phyloP scores from a whole-genome alignment of 2,329 filamentous ascomycete species.

The Samsoniella hepiali region DNA sequence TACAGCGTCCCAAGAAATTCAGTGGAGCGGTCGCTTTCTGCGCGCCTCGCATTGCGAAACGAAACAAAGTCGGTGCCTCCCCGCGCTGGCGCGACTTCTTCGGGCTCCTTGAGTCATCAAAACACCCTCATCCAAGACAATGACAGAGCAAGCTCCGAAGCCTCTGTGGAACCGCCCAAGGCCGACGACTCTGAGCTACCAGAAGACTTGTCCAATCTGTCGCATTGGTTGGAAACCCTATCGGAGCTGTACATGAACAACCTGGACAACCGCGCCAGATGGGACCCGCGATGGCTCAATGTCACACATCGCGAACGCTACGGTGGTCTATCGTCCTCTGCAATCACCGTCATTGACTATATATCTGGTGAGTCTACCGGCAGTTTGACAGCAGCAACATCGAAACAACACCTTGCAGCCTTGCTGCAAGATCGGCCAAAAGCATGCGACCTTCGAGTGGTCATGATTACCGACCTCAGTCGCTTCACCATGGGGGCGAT shows the following conservation, averaged over 20 bases:
- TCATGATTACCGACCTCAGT: constrained; percentile 30
- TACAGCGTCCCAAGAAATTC: constrained; percentile 27
- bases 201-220: constrained; percentile 27
- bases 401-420: constrained; percentile 21
- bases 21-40: constrained; percentile 12
- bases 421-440: constrained; percentile 21
- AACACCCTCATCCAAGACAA: constrained; percentile 18
- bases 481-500: constrained; percentile 30
- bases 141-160: background rate
- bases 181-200: background rate
- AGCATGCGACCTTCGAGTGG: constrained; percentile 22
- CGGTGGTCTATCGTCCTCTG: constrained; percentile 22
- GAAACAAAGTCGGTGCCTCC: constrained; percentile 13
- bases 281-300: constrained; percentile 28
- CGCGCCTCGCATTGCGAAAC: constrained; percentile 3
- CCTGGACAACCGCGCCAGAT: constrained; percentile 27
- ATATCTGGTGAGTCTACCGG: constrained; percentile 19
- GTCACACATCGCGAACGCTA: constrained; percentile 26
- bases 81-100: background rate
- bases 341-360: constrained; percentile 26
- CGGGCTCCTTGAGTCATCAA: background rate
- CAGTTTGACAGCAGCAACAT: constrained; percentile 9
- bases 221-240: constrained; percentile 30
- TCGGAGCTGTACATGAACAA: constrained; percentile 32
- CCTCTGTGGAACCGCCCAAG: background rate